phyloP scores from a whole-genome alignment of 2,329 filamentous ascomycete species.

The Fusarium albidum region DNA sequence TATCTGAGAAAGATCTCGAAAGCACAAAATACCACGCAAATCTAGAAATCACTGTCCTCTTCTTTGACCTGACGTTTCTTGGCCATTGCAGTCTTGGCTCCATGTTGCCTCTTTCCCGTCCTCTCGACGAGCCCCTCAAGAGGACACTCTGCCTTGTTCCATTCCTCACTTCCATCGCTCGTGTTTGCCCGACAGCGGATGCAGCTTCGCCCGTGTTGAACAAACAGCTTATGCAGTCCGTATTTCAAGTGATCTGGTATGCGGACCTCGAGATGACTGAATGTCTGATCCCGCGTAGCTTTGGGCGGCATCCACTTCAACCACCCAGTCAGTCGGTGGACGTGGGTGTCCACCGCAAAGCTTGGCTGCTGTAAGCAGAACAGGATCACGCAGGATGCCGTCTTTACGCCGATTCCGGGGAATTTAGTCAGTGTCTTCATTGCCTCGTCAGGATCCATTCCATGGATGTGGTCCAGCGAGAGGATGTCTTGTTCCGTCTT shows the following conservation, averaged over 20 bases:
- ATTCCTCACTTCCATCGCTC: conserved; percentile 40
- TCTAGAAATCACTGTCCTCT: conserved; percentile 17
- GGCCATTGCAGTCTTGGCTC: conserved; percentile 17
- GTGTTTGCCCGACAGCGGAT: conserved; percentile 39
- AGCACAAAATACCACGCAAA: neutral
- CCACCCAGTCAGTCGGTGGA: conserved; percentile 39
- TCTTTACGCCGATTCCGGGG: conserved; percentile 40
- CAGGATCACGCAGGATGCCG: conserved; percentile 40
- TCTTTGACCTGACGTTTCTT: conserved; percentile 29
- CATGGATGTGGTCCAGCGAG: conserved; percentile 39
- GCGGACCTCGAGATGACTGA: conserved; percentile 40
- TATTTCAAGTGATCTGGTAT: conserved; percentile 40
- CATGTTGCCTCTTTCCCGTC: conserved; percentile 35
- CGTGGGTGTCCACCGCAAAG: conserved; percentile 41
- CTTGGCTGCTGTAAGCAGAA: conserved; percentile 41
- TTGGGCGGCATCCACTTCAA: conserved; percentile 40
- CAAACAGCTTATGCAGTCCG: conserved; percentile 40
- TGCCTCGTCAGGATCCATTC: conserved; percentile 39
- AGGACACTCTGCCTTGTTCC: conserved; percentile 34
- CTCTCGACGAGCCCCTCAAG: conserved; percentile 37
- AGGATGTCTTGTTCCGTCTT: conserved; percentile 38
- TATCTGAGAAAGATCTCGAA: neutral
- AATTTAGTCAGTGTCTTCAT: conserved; percentile 40
- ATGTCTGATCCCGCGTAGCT: conserved; percentile 38
- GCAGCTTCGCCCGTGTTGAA: conserved; percentile 37